Percentiles rank a stretch among this genome's conserved stretches.
phyloP scores from a whole-genome alignment of 1,139 yeast species.

The Hyphopichia khmerensis region DNA sequence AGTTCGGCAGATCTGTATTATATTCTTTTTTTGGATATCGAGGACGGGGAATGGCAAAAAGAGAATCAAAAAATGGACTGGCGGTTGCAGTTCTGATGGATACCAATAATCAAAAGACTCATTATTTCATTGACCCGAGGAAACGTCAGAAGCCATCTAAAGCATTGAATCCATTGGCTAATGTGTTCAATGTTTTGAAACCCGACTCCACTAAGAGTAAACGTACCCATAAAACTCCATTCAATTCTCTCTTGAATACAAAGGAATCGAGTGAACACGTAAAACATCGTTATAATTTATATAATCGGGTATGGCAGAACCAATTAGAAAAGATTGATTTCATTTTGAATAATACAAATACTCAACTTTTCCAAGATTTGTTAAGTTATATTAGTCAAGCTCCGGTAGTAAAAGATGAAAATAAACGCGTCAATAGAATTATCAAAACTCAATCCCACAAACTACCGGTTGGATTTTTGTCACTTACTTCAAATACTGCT shows the following conservation, averaged over 20 bases:
- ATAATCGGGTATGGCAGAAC: constrained; percentile 34
- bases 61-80: neutral
- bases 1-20: no score
- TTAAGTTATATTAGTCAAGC: constrained; percentile 23
- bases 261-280: constrained; percentile 37
- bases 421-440: constrained; percentile 2
- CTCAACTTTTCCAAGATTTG: constrained; percentile 34
- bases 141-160: neutral
- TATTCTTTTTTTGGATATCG: neutral
- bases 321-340: constrained; percentile 36
- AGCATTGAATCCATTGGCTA: neutral
- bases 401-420: constrained; percentile 6
- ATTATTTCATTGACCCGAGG: constrained; percentile 2
- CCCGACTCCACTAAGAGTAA: neutral
- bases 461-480: constrained; percentile 45
- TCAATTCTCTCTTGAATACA: constrained; percentile 37
- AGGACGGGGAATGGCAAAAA: neutral
- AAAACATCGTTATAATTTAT: constrained; percentile 37
- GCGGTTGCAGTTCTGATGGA: neutral
- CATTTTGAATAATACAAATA: constrained; percentile 39
- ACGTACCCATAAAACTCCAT: constrained; percentile 22
- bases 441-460: constrained; percentile 12
- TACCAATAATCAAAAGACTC: constrained; percentile 4
- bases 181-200: neutral
- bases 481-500: constrained; percentile 58